A percentile compares a stretch with the other conserved stretches of the same genome.
Evolutionary conservation across 2,329 filamentous ascomycete genomes (phyloP).

Genomic region (Colletotrichum graminicola): DNA sequence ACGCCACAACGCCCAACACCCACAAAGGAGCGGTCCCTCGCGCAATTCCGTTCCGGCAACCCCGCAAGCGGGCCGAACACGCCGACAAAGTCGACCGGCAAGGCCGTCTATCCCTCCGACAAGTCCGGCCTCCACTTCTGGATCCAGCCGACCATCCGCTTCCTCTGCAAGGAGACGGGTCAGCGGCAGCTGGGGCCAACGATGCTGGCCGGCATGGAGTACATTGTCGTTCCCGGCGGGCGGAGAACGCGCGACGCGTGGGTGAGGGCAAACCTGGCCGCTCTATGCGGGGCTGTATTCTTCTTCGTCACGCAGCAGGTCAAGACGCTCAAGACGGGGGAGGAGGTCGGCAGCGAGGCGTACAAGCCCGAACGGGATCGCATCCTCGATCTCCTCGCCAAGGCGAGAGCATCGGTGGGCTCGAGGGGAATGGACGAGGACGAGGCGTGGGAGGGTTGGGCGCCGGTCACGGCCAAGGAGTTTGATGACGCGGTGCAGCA

Average conservation of each 20-base stretch:
- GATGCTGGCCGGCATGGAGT: conserved; percentile 79
- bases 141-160: conserved; percentile 77
- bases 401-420: conserved; percentile 49
- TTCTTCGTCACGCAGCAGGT: conserved; percentile 70
- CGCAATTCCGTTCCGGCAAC: conserved; percentile 57
- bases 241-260: conserved; percentile 61
- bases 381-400: conserved; percentile 55
- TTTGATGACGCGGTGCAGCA: conserved; percentile 72
- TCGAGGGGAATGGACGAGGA: conserved; percentile 58
- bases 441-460: conserved; percentile 67
- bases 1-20: conserved; percentile 54
- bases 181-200: conserved; percentile 76
- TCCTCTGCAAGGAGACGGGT: conserved; percentile 72
- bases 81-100: conserved; percentile 58
- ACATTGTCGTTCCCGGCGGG: conserved; percentile 60
- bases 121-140: conserved; percentile 67
- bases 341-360: conserved; percentile 55
- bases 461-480: conserved; percentile 61
- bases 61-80: conserved; percentile 43
- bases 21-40: conserved; percentile 59
- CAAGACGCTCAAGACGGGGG: conserved; percentile 54
- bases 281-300: conserved; percentile 71
- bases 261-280: conserved; percentile 62
- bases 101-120: conserved; percentile 46
- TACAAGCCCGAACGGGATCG: conserved; percentile 59